These are phyloP conservation scores for Takashimella koratensis DNA, from an alignment of 1,284 basidiomycete species.

Conservation along the genomic window DNA sequence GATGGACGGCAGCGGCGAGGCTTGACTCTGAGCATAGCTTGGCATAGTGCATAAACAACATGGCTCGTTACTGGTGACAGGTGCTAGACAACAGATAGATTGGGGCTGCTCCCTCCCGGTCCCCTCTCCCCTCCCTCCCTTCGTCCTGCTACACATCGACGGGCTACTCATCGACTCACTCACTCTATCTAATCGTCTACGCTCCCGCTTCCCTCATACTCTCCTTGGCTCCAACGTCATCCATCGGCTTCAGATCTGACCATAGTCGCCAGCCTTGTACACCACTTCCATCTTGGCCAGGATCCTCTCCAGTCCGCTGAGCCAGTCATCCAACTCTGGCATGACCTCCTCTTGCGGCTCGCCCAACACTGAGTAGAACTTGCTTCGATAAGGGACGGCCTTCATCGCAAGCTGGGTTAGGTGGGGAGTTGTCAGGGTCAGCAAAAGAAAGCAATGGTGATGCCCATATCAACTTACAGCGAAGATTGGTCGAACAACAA, in stretches of 20 bases:
- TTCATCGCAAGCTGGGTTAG: conserved; percentile 74
- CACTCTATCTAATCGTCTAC: no score
- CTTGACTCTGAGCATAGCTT: no score
- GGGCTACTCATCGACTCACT: no score
- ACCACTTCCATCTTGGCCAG: conserved; percentile 16
- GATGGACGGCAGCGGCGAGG: no score
- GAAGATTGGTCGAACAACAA: conserved; percentile 78
- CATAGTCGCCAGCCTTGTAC: conserved; percentile 17
- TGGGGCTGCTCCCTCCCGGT: no score
- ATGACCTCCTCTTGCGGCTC: conserved; percentile 17
- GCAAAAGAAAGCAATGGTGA: background rate
- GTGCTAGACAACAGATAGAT: no score
- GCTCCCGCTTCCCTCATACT: no score
- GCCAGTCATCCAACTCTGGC: conserved; percentile 20
- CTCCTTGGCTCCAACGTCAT: no score
- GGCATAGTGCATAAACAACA: no score
- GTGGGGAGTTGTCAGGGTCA: background rate
- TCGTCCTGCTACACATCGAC: no score
- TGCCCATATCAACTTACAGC: conserved; percentile 55
- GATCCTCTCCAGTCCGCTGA: conserved; percentile 19
- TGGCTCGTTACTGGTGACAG: no score
- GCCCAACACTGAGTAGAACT: conserved; percentile 80
- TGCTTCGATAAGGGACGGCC: conserved; percentile 80
- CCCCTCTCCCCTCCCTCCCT: no score
- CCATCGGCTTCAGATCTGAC: conserved; percentile 1